A percentile compares a stretch with the other conserved stretches of the same genome.
Evolutionary conservation across 2,329 filamentous ascomycete genomes (phyloP).

Genomic region (Diaporthe longicolla): DNA sequence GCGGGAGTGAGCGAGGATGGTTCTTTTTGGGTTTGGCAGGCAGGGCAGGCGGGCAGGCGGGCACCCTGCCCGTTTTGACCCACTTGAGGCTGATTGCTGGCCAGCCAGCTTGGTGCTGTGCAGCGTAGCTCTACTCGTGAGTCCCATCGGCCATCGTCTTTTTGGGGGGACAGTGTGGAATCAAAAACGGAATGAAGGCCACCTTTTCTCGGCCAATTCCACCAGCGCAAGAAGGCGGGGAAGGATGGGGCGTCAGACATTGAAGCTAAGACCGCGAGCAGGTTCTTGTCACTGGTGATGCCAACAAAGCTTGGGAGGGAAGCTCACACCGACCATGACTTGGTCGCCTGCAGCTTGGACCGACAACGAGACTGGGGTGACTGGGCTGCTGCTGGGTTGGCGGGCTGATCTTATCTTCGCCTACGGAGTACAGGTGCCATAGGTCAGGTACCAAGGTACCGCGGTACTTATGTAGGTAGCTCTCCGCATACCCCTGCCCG

Average conservation of each 20-base stretch:
- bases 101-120: not conserved
- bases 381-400: not conserved
- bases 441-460: not conserved
- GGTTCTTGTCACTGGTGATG: not conserved
- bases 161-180: not conserved
- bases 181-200: not conserved
- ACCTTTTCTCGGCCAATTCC: not conserved
- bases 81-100: conserved; percentile 21
- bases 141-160: too few relatives aligned
- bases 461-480: too few relatives aligned
- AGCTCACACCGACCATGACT: not conserved
- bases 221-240: too few relatives aligned
- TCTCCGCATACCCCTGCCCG: too few relatives aligned
- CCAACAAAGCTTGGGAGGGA: not conserved
- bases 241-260: not conserved
- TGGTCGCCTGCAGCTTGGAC: conserved; percentile 10
- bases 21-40: not conserved
- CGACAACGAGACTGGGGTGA: conserved; percentile 1
- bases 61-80: conserved; percentile 19
- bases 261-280: conserved; percentile 5
- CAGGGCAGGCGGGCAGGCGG: not conserved
- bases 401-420: conserved; percentile 25
- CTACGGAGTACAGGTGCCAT: too few relatives aligned
- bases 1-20: conserved; percentile 11
- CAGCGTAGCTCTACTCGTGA: too few relatives aligned